phyloP scores from a whole-genome alignment of 179 eudicot genomes.

The Camellia oleifera region DNA sequence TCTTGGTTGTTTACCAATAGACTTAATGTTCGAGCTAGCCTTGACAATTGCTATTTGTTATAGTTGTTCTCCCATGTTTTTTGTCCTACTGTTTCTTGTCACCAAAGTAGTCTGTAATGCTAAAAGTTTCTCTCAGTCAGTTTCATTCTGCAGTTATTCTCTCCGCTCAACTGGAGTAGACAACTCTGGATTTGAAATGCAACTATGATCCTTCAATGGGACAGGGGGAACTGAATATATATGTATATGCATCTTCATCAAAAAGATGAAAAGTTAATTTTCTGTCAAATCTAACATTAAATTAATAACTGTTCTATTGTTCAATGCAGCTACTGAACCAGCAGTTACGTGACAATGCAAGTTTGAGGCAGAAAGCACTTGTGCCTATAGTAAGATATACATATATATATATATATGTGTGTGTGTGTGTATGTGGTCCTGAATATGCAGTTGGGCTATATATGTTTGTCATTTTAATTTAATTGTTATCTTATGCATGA shows the following conservation, averaged over 20 bases:
- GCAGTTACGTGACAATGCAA: conserved; percentile 71
- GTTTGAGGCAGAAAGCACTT: conserved; percentile 72
- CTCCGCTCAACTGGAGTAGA: background rate
- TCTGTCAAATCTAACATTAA: background rate
- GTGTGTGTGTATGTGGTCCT: background rate
- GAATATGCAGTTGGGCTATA: background rate
- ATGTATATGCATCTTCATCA: background rate
- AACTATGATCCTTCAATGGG: background rate
- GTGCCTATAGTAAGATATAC: conserved; percentile 56
- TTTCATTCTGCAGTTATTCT: background rate
- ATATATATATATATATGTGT: no score
- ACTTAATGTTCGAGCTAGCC: no score
- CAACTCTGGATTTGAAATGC: background rate
- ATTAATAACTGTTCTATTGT: background rate
- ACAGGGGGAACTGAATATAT: background rate
- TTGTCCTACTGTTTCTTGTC: background rate
- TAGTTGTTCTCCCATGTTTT: background rate
- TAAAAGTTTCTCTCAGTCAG: background rate
- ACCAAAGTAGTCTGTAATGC: background rate
- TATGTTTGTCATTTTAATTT: conserved; percentile 4
- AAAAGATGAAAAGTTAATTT: background rate
- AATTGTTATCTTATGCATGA: conserved; percentile 5
- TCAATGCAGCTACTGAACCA: conserved; percentile 68
- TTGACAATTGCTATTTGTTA: background rate
- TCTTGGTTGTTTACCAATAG: no score